Evolutionary conservation across 2,329 filamentous ascomycete genomes (phyloP), one percentile per base, ranked within the genome.

Genomic region (Cladosporium sp.): DNA sequence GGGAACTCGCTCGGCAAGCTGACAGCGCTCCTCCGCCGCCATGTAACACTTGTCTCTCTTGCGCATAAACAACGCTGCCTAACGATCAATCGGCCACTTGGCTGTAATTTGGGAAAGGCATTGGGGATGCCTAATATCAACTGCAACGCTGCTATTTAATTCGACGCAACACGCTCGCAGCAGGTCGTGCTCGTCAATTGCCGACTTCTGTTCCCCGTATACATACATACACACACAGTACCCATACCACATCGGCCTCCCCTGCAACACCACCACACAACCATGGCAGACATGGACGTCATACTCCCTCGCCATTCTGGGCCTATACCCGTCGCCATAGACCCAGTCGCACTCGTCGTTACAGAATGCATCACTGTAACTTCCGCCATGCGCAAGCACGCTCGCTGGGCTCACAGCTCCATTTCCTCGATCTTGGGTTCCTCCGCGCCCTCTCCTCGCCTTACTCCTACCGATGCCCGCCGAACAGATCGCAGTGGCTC

Each of bases 341-440:
- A 74, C 61, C 72, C 71, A 5, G 70, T 73, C 36, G 70, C 72
- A 51, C 80, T 99, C 68, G 92, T 99, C 65, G 96, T 96, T 63
- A 96, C 93, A 75, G 94, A 99, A 86, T 99, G 94, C 75, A 97
- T 97, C 72, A 93, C 92, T 47, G 93, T 99, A 77, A 97, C 94
- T 14, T 97, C 93, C 63, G 92, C 92, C 61, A 97, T 99, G 84
- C 92, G 96, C 70, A 99, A 99, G 78, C 88, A 97, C 83, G 89
- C 92, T 64, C 89, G 94, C 65, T 97, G 93, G 82, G 91, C 92
- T 50, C 92, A 97, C 73, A 96, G 92, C 12, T 97, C 92, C 5
- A 94, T 99, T 45, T 92, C 94, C 38, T 93, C 93, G 55, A 99
- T 99, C 61, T 82, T 99, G 34, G 94, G 94, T 50, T 49, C 36